A percentile compares a stretch with the other conserved stretches of the same genome.
phyloP scores from a whole-genome alignment of 1,284 basidiomycete genomes.

The Boletus albobrunnescens region DNA sequence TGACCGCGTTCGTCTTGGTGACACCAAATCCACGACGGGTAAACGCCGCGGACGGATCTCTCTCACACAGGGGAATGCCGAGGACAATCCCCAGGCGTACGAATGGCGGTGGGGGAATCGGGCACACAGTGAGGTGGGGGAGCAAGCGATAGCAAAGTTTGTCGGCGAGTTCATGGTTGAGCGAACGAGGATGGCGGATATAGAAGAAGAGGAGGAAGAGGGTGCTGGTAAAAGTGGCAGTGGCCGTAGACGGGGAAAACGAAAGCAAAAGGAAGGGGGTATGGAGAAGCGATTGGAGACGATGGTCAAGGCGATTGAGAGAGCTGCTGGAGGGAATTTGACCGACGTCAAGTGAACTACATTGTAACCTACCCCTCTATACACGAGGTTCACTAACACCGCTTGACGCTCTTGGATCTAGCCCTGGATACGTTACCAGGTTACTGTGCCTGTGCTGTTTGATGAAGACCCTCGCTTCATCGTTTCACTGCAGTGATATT shows the following conservation, averaged over 20 bases:
- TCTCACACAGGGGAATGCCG: constrained; percentile 43
- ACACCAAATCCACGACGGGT: constrained; percentile 36
- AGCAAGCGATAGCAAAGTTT: constrained; percentile 59
- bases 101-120: constrained; percentile 80
- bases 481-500: no score
- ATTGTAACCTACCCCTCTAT: no score
- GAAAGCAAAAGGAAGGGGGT: constrained; percentile 15
- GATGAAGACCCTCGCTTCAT: no score
- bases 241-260: constrained; percentile 20
- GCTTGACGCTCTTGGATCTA: no score
- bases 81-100: constrained; percentile 46
- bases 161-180: constrained; percentile 74
- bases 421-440: no score
- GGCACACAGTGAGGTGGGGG: constrained; percentile 70
- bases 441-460: no score
- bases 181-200: constrained; percentile 34
- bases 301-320: constrained; percentile 54
- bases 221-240: no score
- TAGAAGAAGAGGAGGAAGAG: constrained; percentile 43
- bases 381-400: no score
- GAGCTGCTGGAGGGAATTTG: constrained; percentile 58
- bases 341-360: constrained; percentile 31
- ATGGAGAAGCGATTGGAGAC: constrained; percentile 41
- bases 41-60: constrained; percentile 51
- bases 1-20: constrained; percentile 53